Evolutionary conservation across 1,284 basidiomycete genomes (phyloP).

Genomic region (Cutaneotrichosporon cyanovorans): DNA sequence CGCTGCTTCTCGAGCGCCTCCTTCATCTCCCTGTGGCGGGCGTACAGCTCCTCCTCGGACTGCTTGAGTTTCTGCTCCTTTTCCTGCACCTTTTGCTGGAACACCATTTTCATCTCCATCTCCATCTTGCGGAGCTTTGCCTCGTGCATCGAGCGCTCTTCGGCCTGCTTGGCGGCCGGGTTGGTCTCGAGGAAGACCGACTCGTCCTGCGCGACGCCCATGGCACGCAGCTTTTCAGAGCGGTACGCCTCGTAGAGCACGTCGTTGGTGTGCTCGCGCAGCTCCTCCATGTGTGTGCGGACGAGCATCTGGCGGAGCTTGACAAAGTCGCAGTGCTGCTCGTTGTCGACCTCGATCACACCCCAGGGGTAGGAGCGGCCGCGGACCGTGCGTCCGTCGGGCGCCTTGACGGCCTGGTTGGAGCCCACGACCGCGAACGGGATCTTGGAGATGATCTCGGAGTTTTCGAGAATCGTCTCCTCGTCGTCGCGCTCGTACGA

Average conservation of each 20-base stretch:
- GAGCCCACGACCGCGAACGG: slow-evolving; percentile 96
- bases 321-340: slow-evolving; percentile 96
- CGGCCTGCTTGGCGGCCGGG: slow-evolving; percentile 87
- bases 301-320: slow-evolving; percentile 98
- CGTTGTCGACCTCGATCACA: slow-evolving; percentile 94
- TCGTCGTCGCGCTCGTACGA: slow-evolving; percentile 95
- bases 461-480: slow-evolving; percentile 88
- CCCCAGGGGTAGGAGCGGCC: slow-evolving; percentile 95
- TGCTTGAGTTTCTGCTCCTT: slow-evolving; percentile 97
- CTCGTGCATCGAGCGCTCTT: slow-evolving; percentile 86
- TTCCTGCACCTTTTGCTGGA: slow-evolving; percentile 98
- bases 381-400: slow-evolving; percentile 80
- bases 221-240: slow-evolving; percentile 83
- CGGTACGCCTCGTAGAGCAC: slow-evolving; percentile 94
- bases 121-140: slow-evolving; percentile 98
- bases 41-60: slow-evolving; percentile 94
- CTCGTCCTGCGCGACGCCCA: slow-evolving; percentile 94
- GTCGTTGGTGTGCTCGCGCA: slow-evolving; percentile 88
- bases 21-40: slow-evolving; percentile 97
- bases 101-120: slow-evolving; percentile 98
- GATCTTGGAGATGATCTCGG: slow-evolving; percentile 93
- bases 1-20: slow-evolving; percentile 96
- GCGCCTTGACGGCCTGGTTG: slow-evolving; percentile 66
- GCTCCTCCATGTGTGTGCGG: slow-evolving; percentile 95
- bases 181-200: slow-evolving; percentile 98